Percentiles rank a stretch among this genome's conserved stretches.
Conservation (phyloP, 2,329 filamentous ascomycete genomes). For the Pyrenophora seminiperda region DNA sequence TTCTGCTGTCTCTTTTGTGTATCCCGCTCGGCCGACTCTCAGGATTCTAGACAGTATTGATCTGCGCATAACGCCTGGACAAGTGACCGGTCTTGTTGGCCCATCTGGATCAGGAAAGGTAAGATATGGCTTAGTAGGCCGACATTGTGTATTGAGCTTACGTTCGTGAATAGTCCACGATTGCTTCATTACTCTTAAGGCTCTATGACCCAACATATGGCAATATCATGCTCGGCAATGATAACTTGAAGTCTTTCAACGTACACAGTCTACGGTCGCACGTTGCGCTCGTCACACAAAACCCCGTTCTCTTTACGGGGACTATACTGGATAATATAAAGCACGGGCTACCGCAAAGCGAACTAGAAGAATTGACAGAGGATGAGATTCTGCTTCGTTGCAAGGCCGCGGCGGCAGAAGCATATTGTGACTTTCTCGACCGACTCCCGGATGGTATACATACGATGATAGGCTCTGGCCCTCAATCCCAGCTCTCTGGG, state of each 20-base stretch:
- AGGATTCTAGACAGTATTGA: constrained; percentile 48
- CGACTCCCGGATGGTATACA: constrained; percentile 43
- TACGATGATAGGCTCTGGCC: constrained; percentile 41
- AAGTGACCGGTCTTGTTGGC: constrained; percentile 54
- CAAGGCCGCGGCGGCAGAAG: constrained; percentile 58
- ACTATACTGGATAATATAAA: constrained; percentile 47
- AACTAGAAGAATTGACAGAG: constrained; percentile 27
- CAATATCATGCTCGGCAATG: constrained; percentile 32
- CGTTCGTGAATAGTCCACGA: constrained; percentile 49
- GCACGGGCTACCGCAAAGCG: constrained; percentile 33
- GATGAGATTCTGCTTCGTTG: constrained; percentile 54
- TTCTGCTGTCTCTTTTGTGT: constrained; percentile 50
- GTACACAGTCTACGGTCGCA: constrained; percentile 40
- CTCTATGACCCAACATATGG: constrained; percentile 47
- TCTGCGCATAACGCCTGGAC: constrained; percentile 46
- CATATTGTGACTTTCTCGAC: constrained; percentile 55
- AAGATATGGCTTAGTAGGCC: background rate
- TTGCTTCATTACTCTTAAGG: constrained; percentile 51
- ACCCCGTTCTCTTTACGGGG: constrained; percentile 42
- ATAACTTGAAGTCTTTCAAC: constrained; percentile 37
- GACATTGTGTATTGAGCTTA: background rate
- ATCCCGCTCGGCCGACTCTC: constrained; percentile 51
- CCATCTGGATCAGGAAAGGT: constrained; percentile 47
- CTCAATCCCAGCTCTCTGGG: constrained; percentile 44
- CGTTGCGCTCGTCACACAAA: constrained; percentile 43